phyloP scores from a whole-genome alignment of 106 monocot genomes.

The Cymbidium sinense region DNA sequence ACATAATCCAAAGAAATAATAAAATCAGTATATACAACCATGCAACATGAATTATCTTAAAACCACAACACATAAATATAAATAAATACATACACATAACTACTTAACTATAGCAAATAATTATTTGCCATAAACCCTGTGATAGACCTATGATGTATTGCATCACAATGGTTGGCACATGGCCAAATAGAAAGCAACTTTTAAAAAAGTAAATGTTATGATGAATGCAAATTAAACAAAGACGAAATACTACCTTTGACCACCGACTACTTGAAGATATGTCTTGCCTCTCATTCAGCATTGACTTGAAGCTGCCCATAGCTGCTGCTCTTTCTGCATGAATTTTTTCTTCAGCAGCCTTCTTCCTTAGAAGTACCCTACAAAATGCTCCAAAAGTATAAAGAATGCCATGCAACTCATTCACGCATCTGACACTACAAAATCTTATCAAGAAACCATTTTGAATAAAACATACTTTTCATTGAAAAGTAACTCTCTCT shows the following conservation, averaged over 20 bases:
- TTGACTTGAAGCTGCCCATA: conserved; percentile 52
- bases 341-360: conserved; percentile 64
- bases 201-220: not conserved
- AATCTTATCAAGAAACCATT: not conserved
- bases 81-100: too few species aligned
- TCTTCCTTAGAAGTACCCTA: conserved; percentile 59
- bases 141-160: too few species aligned
- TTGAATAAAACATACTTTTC: conserved; percentile 50
- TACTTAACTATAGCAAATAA: too few species aligned
- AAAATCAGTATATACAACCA: too few species aligned
- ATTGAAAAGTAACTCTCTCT: conserved; percentile 69
- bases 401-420: not conserved
- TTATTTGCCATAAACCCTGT: too few species aligned
- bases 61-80: too few species aligned
- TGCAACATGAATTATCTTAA: too few species aligned
- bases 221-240: not conserved
- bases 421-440: not conserved
- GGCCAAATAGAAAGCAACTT: not conserved
- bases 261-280: conserved; percentile 69
- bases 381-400: not conserved
- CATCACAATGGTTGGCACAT: not conserved
- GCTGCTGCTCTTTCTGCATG: conserved; percentile 41
- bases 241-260: conserved; percentile 65
- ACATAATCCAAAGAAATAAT: too few species aligned
- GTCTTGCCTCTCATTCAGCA: conserved; percentile 63